These are phyloP conservation scores for Venturiaceae sp. DNA, from an alignment of 2,329 filamentous ascomycete genomes.

Conservation along the genomic window DNA sequence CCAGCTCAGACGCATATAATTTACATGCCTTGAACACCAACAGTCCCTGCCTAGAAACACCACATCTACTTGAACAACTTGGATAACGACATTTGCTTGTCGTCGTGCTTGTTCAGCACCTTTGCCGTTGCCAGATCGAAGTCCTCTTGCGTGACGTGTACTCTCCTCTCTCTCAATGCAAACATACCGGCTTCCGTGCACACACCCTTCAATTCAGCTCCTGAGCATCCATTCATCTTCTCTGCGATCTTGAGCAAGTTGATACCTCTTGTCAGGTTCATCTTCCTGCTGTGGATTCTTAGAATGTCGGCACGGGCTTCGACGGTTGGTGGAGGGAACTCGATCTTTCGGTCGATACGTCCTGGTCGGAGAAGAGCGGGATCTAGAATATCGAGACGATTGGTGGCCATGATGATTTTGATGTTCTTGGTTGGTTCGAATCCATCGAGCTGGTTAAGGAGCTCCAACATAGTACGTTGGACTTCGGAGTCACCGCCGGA, in stretches of 20 bases:
- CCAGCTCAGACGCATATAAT: not conserved
- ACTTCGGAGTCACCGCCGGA: conserved; percentile 96
- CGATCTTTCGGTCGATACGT: conserved; percentile 96
- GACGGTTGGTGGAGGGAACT: conserved; percentile 93
- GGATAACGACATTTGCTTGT: conserved; percentile 87
- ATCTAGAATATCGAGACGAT: conserved; percentile 93
- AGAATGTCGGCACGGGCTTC: conserved; percentile 96
- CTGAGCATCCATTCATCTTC: conserved; percentile 99
- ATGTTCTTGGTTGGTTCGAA: conserved; percentile 99
- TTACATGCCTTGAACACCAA: not conserved
- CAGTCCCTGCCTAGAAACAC: not conserved
- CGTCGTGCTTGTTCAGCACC: conserved; percentile 98
- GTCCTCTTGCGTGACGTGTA: conserved; percentile 98
- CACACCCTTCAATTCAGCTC: conserved; percentile 95
- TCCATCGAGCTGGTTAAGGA: conserved; percentile 95
- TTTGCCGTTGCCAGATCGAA: conserved; percentile 98
- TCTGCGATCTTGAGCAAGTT: conserved; percentile 97
- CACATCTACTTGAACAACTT: conserved; percentile 68
- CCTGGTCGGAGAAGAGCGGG: conserved; percentile 91
- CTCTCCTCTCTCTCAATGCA: conserved; percentile 84
- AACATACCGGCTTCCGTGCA: conserved; percentile 99
- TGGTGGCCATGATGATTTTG: conserved; percentile 99
- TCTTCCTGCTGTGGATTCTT: conserved; percentile 92
- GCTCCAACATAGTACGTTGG: conserved; percentile 95
- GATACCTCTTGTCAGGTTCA: conserved; percentile 97